Evolutionary conservation across 106 monocot species (phyloP), one percentile per base, ranked within the genome.

Genomic region (Iris macrosiphon): DNA sequence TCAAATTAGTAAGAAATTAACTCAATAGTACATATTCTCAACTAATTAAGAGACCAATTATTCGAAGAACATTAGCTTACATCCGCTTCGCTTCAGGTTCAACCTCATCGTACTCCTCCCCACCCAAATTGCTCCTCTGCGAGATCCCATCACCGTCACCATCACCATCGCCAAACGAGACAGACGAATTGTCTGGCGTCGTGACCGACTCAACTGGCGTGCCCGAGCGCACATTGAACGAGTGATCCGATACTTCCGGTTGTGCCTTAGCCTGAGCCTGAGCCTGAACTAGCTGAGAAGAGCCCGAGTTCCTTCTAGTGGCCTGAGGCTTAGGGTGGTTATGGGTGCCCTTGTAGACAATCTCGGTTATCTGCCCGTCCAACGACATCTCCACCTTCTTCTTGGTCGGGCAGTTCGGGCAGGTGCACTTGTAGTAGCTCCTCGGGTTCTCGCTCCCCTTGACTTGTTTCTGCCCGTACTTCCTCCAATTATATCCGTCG

Each of bases 401-500:
- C 56, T 70, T 79, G 3, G 70, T 74, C 0, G 69, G 61, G 50
- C 79, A 79, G 26, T 50, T 65, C 2, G 74, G 74, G 52, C 43
- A 65, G 6, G 74, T 79, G 61, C 79, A 79, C 70, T 79, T 79
- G 54, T 79, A 79, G 60, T 79, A 79, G 30, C 74, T 70, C 21
- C 79, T 24, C 9, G 74, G 79, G 11, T 79, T 74, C 61, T 79
- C 79, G 31, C 79, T 79, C 10, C 79, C 79, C 11, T 74, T 79
- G 11, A 74, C 79, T 37, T 79, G 74, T 31, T 79, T 79, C 58
- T 79, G 79, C 32, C 79, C 79, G 31, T 79, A 79, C 40, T 79
- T 79, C 32, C 74, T 79, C 79, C 79, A 79, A 22, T 79, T 79
- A 33, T 74, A 79, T 1, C 79, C 79, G 26, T 79, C 79, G 7